A percentile compares a stretch with the other conserved stretches of the same genome.
Evolutionary conservation across 371 early-diverging fungal genomes (phyloP).

Genomic region (Sporodiniella umbellata): DNA sequence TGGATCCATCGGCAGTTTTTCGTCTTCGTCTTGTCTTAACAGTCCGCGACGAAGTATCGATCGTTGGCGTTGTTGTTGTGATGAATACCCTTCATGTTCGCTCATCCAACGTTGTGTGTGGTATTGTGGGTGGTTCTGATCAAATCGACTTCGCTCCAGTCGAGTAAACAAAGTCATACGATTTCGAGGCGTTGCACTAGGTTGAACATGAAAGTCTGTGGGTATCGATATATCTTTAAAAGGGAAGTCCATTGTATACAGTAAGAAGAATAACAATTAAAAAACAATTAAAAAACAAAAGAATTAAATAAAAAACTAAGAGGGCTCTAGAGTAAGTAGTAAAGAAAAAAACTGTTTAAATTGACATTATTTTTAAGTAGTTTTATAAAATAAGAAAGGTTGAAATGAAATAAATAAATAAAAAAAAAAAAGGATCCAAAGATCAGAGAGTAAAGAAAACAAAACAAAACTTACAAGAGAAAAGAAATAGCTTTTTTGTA

Average conservation of each 20-base stretch:
- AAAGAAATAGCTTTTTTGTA: background rate
- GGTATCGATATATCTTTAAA: constrained; percentile 10
- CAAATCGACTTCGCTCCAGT: constrained; percentile 65
- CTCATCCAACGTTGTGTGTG: constrained; percentile 33
- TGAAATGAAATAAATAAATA: background rate
- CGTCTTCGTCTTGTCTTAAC: constrained; percentile 14
- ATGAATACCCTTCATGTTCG: constrained; percentile 3
- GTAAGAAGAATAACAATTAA: background rate
- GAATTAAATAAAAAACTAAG: constrained; percentile 1
- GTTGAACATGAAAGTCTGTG: background rate
- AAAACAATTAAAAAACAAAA: background rate
- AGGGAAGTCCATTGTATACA: constrained; percentile 9
- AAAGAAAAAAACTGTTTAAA: too few relatives aligned
- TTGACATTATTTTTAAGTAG: too few relatives aligned
- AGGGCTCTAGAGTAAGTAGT: background rate
- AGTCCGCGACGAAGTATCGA: constrained; percentile 21
- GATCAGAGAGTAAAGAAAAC: too few relatives aligned
- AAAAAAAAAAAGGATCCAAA: background rate
- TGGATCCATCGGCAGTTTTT: background rate
- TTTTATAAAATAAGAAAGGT: background rate
- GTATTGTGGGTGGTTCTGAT: constrained; percentile 54
- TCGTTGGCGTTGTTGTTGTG: constrained; percentile 8
- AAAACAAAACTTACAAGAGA: too few relatives aligned
- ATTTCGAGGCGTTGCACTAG: constrained; percentile 6
- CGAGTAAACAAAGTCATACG: constrained; percentile 65